These are phyloP conservation scores for Trichosanthes truncata DNA, from an alignment of 306 rosid species.

Conservation along the genomic window DNA sequence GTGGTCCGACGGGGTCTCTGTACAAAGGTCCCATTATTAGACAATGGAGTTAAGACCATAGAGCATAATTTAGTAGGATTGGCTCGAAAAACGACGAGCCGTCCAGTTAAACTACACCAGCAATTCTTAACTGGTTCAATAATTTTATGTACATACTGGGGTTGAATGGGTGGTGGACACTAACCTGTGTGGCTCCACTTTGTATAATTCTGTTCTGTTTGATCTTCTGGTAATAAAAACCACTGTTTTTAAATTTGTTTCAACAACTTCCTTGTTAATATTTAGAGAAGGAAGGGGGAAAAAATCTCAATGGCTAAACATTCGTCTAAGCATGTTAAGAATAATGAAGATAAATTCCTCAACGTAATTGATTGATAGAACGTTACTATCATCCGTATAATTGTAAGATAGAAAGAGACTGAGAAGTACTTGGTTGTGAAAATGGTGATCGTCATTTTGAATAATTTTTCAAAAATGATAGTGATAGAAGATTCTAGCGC, in stretches of 20 bases:
- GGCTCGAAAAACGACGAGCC: not conserved
- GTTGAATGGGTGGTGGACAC: not conserved
- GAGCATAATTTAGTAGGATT: not conserved
- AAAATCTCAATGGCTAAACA: not conserved
- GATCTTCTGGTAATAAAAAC: not conserved
- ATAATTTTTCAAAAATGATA: not conserved
- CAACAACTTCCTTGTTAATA: not conserved
- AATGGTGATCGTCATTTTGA: not conserved
- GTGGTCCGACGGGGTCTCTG: not conserved
- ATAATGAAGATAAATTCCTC: not conserved
- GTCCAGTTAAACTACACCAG: too few relatives aligned
- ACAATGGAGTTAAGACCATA: not conserved
- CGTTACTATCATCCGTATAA: not conserved
- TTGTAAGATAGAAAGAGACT: not conserved
- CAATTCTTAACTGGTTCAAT: not conserved
- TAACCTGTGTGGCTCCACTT: not conserved
- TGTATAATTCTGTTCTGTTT: not conserved
- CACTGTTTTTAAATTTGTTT: not conserved
- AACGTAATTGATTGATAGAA: not conserved
- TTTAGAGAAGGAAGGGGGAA: too few relatives aligned
- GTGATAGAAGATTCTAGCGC: not conserved
- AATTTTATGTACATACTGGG: not conserved
- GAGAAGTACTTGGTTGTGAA: not conserved
- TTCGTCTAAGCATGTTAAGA: not conserved
- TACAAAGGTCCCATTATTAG: slow-evolving; percentile 4